A percentile compares a stretch with the other conserved stretches of the same genome.
Evolutionary conservation across 495 filamentous ascomycete species (phyloP).

Genomic region (Podospora anserina): DNA sequence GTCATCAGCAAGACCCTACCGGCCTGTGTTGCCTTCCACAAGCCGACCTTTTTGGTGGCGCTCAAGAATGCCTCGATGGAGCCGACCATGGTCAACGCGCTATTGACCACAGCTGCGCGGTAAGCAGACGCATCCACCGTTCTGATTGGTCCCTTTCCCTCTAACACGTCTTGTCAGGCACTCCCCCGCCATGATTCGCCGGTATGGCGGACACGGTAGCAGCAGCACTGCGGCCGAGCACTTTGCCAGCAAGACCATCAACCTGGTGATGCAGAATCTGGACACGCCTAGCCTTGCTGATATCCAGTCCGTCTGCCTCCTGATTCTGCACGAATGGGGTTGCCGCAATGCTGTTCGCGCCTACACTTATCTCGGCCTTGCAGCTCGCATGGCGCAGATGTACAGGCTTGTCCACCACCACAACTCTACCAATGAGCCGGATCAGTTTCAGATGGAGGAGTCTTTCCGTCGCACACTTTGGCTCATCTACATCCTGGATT

Average conservation of each 20-base stretch:
- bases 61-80: conserved; percentile 47
- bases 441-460: conserved; percentile 51
- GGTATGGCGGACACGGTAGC: conserved; percentile 46
- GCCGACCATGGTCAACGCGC: conserved; percentile 46
- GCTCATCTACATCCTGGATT: conserved; percentile 53
- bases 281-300: conserved; percentile 50
- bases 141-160: conserved; percentile 5
- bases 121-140: conserved; percentile 24
- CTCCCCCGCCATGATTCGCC: conserved; percentile 48
- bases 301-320: conserved; percentile 50
- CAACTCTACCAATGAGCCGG: conserved; percentile 41
- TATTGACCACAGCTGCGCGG: conserved; percentile 49
- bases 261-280: conserved; percentile 44
- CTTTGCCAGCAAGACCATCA: conserved; percentile 48
- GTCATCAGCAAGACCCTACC: conserved; percentile 50
- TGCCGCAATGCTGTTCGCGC: conserved; percentile 50
- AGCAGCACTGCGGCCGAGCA: conserved; percentile 45
- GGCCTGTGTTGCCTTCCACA: conserved; percentile 53
- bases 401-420: conserved; percentile 48
- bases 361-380: conserved; percentile 52
- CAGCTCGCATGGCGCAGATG: conserved; percentile 52
- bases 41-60: conserved; percentile 50
- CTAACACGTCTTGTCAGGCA: conserved; percentile 31
- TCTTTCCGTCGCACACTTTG: conserved; percentile 51
- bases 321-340: conserved; percentile 53